Evolutionary conservation across 371 early-diverging fungal genomes (phyloP).

Genomic region (Massospora cicadina): DNA sequence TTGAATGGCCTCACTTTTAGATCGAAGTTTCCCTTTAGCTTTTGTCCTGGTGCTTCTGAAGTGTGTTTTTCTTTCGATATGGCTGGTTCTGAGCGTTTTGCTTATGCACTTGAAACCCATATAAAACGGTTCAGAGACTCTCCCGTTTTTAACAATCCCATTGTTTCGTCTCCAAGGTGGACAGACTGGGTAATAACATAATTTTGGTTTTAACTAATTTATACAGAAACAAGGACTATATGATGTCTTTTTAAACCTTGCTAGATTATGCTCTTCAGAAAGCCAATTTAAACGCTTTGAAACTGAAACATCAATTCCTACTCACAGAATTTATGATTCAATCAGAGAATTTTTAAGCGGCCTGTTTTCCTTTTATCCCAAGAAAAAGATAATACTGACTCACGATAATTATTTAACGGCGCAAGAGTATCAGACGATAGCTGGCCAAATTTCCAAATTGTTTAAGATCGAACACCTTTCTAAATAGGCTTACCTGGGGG

Average conservation of each 20-base stretch:
- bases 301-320: background rate
- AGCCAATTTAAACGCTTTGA: background rate
- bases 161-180: background rate
- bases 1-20: background rate
- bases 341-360: background rate
- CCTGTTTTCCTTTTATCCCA: background rate
- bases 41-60: background rate
- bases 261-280: background rate
- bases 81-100: background rate
- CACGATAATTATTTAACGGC: background rate
- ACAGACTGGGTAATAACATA: background rate
- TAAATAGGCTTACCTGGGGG: constrained; percentile 14
- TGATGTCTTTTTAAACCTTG: background rate
- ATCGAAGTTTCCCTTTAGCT: background rate
- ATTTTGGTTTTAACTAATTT: background rate
- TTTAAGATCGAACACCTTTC: constrained; percentile 36
- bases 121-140: background rate
- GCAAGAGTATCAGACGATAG: background rate
- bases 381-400: background rate
- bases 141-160: background rate
- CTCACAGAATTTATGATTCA: background rate
- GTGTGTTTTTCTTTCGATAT: background rate
- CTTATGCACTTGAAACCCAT: background rate
- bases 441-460: constrained; percentile 13
- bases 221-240: background rate